Evolutionary conservation across 352 stramenopile species (phyloP).

Genomic region (Stephanocyclus meneghinianus): DNA sequence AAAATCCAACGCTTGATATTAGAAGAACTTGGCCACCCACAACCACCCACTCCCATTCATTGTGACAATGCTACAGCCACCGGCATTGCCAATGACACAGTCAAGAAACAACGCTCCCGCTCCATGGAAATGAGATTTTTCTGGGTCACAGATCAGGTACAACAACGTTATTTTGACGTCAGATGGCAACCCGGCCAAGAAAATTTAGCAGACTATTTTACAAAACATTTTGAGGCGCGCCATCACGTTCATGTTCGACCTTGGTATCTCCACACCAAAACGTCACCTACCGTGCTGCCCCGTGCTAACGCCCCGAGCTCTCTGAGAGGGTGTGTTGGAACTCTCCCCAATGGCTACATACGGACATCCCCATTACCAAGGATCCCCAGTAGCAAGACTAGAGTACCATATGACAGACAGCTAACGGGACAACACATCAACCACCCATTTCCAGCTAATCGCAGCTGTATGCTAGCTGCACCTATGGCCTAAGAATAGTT

Average conservation of each 20-base stretch:
- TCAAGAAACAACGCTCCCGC: background rate
- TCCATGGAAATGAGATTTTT: background rate
- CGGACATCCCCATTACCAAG: background rate
- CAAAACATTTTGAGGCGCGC: no score
- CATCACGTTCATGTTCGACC: no score
- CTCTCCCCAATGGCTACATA: conserved; percentile 9
- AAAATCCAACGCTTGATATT: background rate
- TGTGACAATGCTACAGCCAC: background rate
- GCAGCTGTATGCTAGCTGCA: no score
- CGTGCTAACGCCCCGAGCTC: no score
- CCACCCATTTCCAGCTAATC: no score
- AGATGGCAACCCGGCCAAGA: background rate
- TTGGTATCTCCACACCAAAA: no score
- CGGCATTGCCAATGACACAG: background rate
- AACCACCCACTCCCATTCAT: background rate
- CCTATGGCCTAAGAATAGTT: no score
- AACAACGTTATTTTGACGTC: background rate
- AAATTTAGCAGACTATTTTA: background rate
- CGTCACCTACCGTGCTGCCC: no score
- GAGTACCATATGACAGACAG: conserved; percentile 4
- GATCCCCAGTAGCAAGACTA: background rate
- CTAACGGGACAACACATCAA: background rate
- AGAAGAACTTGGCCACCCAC: no score
- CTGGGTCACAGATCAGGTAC: background rate
- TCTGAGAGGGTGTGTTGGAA: conserved; percentile 1